phyloP scores from a whole-genome alignment of 2,329 filamentous ascomycete species.

The Hansfordia pulvinata region DNA sequence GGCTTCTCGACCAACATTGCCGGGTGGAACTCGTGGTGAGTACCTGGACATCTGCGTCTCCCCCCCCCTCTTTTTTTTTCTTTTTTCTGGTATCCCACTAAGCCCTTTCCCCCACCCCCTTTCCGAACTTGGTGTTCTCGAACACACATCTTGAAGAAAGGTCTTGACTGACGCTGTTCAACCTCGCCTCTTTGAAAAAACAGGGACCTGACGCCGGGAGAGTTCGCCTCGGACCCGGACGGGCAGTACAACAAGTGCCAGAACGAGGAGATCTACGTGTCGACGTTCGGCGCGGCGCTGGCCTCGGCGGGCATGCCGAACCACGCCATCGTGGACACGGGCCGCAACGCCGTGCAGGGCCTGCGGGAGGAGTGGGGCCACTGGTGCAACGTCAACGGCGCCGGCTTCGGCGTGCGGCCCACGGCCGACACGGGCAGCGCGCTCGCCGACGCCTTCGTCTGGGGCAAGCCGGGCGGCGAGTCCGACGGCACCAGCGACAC shows the following conservation, averaged over 20 bases:
- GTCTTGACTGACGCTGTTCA: too few relatives aligned
- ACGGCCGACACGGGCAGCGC: conserved; percentile 36
- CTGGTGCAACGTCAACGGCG: conserved; percentile 45
- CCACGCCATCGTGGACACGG: conserved; percentile 18
- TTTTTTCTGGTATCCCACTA: too few relatives aligned
- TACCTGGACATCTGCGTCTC: too few relatives aligned
- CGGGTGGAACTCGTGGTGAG: conserved; percentile 48
- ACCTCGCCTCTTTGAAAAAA: conserved; percentile 6
- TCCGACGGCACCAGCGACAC: conserved; percentile 28
- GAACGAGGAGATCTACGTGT: conserved; percentile 42
- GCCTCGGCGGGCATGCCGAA: conserved; percentile 28
- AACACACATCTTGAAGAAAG: conserved; percentile 25
- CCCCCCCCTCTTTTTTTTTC: too few relatives aligned
- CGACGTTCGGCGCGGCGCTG: conserved; percentile 52
- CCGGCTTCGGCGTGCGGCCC: conserved; percentile 42
- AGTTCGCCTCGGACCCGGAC: conserved; percentile 14
- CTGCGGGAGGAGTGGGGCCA: conserved; percentile 41
- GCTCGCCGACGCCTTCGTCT: conserved; percentile 45
- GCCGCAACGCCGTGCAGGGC: conserved; percentile 28
- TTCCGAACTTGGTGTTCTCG: too few relatives aligned
- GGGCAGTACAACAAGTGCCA: conserved; percentile 29
- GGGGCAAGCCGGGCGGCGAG: conserved; percentile 45
- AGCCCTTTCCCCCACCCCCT: conserved; percentile 24
- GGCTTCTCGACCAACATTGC: conserved; percentile 45
- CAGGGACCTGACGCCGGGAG: conserved; percentile 11